phyloP scores from a whole-genome alignment of 116 monocot species.

The Iris pallida region DNA sequence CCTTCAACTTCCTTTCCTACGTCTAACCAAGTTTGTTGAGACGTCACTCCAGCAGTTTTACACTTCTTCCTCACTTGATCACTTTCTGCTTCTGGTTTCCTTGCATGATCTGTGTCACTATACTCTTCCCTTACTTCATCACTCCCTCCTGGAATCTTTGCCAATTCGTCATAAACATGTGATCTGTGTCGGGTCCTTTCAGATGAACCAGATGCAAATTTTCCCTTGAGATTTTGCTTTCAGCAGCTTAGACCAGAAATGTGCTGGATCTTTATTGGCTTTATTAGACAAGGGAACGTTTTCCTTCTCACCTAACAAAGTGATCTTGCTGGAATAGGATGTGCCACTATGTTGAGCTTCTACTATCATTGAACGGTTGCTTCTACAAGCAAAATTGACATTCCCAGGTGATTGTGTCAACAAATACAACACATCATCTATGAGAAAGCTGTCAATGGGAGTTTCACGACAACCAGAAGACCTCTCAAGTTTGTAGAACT shows the following conservation, averaged over 20 bases:
- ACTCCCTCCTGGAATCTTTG: slow-evolving; percentile 4
- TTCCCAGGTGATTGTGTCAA: slow-evolving; percentile 22
- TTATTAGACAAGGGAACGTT: slow-evolving; percentile 21
- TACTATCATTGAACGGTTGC: slow-evolving; percentile 19
- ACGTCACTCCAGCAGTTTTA: slow-evolving; percentile 5
- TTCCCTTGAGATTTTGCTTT: slow-evolving; percentile 45
- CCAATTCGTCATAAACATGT: slow-evolving; percentile 16
- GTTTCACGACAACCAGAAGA: slow-evolving; percentile 15
- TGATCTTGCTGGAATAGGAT: slow-evolving; percentile 50
- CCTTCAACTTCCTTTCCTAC: no score
- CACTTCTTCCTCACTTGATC: slow-evolving; percentile 38
- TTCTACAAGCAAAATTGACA: not conserved
- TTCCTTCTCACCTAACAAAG: slow-evolving; percentile 61
- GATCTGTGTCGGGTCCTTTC: slow-evolving; percentile 37
- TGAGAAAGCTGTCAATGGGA: slow-evolving; percentile 20
- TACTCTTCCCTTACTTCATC: no score
- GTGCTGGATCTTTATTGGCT: slow-evolving; percentile 25
- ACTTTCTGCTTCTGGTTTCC: slow-evolving; percentile 11
- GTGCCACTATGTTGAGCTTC: slow-evolving; percentile 40
- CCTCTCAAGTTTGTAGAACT: slow-evolving; percentile 33
- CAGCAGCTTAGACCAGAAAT: slow-evolving; percentile 70
- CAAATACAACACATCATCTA: slow-evolving; percentile 46
- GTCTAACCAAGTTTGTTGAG: no score
- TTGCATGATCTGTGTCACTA: no score
- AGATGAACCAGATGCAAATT: slow-evolving; percentile 33